Evolutionary conservation across 2,329 filamentous ascomycete species (phyloP), one percentile per base, ranked within the genome.

Genomic region (Fusarium foetens): DNA sequence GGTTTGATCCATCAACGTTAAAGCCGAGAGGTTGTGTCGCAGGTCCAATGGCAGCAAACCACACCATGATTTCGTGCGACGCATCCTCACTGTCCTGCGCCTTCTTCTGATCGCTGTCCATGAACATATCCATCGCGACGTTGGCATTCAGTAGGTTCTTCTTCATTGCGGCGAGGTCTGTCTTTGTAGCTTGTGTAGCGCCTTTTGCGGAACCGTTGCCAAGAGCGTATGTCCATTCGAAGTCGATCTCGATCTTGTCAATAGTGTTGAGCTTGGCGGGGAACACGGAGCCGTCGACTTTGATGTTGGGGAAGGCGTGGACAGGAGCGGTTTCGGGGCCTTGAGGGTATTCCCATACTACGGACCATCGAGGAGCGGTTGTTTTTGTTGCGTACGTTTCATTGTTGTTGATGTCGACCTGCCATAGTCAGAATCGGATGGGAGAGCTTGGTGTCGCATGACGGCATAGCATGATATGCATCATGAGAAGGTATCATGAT

Each of bases 61-160:
- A 89, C 39, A 89, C 83, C 86, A 89, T 89, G 79, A 89, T 81
- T 80, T 89, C 88, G 79, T 84, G 86, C 14, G 75, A 72, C 5
- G 88, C 84, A 8, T 80, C 80, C 2, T 76, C 76, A 45, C 82
- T 85, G 76, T 84, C 77, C 46, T 77, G 65, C 0, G 88, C 80
- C 1, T 77, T 82, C 2, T 69, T 73, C 59, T 82, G 76, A 75
- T 87, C 82, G 31, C 73, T 76, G 70, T 88, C 87, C 59, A 89
- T 78, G 78, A 89, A 90, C 83, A 89, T 87, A 80, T 90, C 88
- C 67, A 90, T 81, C 39, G 87, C 87, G 38, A 90, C 86, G 81
- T 89, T 89, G 77, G 86, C 80, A 72, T 87, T 86, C 65, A 88
- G 78, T 1, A 75, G 68, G n/a, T 79, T 77, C 0, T 77, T 66